Percentiles rank a stretch among this genome's conserved stretches.
phyloP scores from a whole-genome alignment of 75 land plant species.

The Ceratopteris richardii region DNA sequence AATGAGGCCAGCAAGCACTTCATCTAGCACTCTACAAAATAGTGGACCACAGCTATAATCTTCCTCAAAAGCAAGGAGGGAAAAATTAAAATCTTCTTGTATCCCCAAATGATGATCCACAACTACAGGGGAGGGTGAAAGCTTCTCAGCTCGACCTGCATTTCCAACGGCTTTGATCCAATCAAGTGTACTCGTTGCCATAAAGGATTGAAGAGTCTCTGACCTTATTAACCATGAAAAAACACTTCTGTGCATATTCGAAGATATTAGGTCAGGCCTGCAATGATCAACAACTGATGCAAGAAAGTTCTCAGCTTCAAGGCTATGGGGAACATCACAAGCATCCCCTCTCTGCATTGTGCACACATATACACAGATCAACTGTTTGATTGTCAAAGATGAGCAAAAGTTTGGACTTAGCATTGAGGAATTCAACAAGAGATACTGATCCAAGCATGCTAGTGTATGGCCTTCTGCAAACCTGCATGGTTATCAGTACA shows the following conservation, averaged over 20 bases:
- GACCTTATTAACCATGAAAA: constrained; percentile 59
- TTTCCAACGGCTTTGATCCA: constrained; percentile 28
- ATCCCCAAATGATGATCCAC: neutral
- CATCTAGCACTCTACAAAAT: constrained; percentile 33
- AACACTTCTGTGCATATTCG: constrained; percentile 30
- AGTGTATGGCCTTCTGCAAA: constrained; percentile 65
- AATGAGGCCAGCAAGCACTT: constrained; percentile 23
- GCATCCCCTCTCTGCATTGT: constrained; percentile 20
- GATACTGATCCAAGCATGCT: constrained; percentile 70
- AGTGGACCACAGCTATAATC: constrained; percentile 38
- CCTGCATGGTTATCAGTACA: constrained; percentile 28
- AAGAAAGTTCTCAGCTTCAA: constrained; percentile 65
- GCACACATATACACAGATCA: constrained; percentile 51
- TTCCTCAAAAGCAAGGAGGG: constrained; percentile 39
- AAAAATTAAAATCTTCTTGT: constrained; percentile 8
- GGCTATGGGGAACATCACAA: constrained; percentile 28
- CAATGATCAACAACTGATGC: constrained; percentile 35
- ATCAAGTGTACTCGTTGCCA: constrained; percentile 37
- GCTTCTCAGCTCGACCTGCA: constrained; percentile 7
- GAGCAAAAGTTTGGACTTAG: constrained; percentile 38
- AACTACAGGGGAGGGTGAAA: constrained; percentile 2
- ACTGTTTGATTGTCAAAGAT: constrained; percentile 23
- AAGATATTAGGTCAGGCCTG: constrained; percentile 35
- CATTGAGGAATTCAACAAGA: constrained; percentile 44
- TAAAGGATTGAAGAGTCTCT: constrained; percentile 29